Evolutionary conservation across 495 filamentous ascomycete genomes (phyloP), one percentile per base, ranked within the genome.

Genomic region (Penicillium bialowiezense): DNA sequence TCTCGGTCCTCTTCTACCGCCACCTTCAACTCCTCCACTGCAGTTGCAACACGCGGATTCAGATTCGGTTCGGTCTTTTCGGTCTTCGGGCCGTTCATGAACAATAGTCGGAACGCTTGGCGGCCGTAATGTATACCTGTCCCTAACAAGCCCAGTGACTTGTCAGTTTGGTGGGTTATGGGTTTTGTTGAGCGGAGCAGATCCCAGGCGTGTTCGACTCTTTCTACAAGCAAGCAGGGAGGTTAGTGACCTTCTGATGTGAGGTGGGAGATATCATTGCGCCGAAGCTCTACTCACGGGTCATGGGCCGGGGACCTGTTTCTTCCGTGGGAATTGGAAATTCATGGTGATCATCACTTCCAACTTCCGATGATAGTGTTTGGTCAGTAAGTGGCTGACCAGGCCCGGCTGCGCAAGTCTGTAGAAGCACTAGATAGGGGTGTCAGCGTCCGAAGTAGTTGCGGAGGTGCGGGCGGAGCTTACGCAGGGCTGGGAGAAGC

Each of bases 1-100:
- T 93, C 88, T 15, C 63, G 45, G 46, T 86, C 84, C 50, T 85
- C 72, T 20, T 81, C 70, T 23, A 89, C 88, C 18, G 95, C 89
- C 32, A 81, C 73, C 58, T 89, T 79, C 45, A 99, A 75, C 37
- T 92, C 76, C 42, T 77, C 75, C 31, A 95, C 86, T 1, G 89
- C 91, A 33, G 61, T 53, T 17, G 56, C 52, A 9, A 80, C 55
- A 9, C 55, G 51, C 3, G 67, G 57, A 31, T 60, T 56, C 6
- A 71, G 37, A 49, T 68, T 70, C n/a, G 41, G 58, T 32, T 56
- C 50, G 7, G 49, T n/a, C 10, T 45, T 46, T 40, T 64, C 59
- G 3, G 61, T 48, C 13, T 54, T 53, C 4, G 76, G 73, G 7
- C 68, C 67, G 46, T 81, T 81, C 65, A 79, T 64, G 44, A 81